Conservation (phyloP, 2,329 filamentous ascomycete genomes). For the Epichloe coenophiala region DNA sequence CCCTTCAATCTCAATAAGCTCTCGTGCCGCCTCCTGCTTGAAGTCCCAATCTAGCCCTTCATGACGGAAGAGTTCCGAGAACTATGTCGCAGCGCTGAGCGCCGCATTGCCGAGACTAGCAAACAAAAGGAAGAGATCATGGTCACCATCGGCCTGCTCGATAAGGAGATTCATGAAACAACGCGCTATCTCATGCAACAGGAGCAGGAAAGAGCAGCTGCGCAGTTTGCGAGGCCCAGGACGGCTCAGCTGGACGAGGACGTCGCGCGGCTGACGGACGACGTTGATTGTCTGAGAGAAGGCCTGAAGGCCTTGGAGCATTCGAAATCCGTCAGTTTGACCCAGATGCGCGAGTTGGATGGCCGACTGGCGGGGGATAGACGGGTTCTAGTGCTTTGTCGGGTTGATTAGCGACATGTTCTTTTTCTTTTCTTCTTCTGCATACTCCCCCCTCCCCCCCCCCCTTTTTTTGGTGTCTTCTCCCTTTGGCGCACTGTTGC, state of each 20-base stretch:
- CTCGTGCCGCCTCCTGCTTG: background rate
- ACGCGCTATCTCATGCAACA: constrained; percentile 1
- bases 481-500: too few species aligned
- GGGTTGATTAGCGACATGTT: background rate
- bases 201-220: constrained; percentile 1
- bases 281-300: background rate
- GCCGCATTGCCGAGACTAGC: background rate
- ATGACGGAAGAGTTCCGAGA: constrained; percentile 1
- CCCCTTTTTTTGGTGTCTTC: too few species aligned
- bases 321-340: background rate
- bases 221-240: constrained; percentile 1
- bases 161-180: constrained; percentile 2
- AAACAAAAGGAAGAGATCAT: constrained; percentile 1
- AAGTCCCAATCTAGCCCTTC: background rate
- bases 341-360: constrained; percentile 1
- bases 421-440: background rate
- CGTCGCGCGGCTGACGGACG: constrained; percentile 1
- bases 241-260: constrained; percentile 1
- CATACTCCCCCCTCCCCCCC: too few species aligned
- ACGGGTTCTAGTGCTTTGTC: background rate
- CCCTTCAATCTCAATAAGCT: background rate
- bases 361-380: background rate
- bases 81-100: background rate
- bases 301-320: background rate
- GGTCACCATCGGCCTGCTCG: background rate